Conservation (phyloP, 2,329 filamentous ascomycete species). For the Tolypocladium cylindrosporum region DNA sequence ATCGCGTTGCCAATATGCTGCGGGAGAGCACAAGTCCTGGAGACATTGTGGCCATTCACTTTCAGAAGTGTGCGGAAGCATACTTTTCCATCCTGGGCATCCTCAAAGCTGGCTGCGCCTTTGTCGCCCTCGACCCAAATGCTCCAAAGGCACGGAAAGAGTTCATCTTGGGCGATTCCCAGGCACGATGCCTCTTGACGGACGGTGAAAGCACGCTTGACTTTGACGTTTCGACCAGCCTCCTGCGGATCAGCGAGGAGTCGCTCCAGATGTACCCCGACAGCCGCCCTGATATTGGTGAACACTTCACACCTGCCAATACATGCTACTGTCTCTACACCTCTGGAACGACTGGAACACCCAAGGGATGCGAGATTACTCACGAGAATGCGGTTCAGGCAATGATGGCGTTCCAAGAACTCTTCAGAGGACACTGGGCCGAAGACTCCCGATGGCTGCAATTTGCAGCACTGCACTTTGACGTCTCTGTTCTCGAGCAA, state of each 20-base stretch:
- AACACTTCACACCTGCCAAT: conserved; percentile 30
- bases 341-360: conserved; percentile 75
- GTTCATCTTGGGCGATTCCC: conserved; percentile 70
- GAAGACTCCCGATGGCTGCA: conserved; percentile 71
- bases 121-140: conserved; percentile 68
- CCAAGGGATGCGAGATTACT: conserved; percentile 81
- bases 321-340: conserved; percentile 81
- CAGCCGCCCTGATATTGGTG: conserved; percentile 2
- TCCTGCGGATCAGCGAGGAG: conserved; percentile 22
- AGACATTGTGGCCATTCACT: conserved; percentile 63
- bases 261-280: conserved; percentile 15
- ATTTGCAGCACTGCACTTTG: conserved; percentile 90
- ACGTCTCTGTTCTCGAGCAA: conserved; percentile 86
- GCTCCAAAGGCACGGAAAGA: conserved; percentile 64
- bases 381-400: conserved; percentile 85
- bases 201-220: conserved; percentile 22
- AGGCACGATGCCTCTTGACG: conserved; percentile 52
- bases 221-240: conserved; percentile 20
- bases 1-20: conserved; percentile 61
- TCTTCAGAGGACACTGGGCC: conserved; percentile 71
- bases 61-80: conserved; percentile 76
- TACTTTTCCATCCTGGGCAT: conserved; percentile 76
- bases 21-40: conserved; percentile 39
- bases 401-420: conserved; percentile 72
- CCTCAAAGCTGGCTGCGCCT: conserved; percentile 71